Percentiles rank a stretch among this genome's conserved stretches.
These are phyloP conservation scores for Limtongia smithiae DNA, from an alignment of 805 yeast species.

Conservation along the genomic window DNA sequence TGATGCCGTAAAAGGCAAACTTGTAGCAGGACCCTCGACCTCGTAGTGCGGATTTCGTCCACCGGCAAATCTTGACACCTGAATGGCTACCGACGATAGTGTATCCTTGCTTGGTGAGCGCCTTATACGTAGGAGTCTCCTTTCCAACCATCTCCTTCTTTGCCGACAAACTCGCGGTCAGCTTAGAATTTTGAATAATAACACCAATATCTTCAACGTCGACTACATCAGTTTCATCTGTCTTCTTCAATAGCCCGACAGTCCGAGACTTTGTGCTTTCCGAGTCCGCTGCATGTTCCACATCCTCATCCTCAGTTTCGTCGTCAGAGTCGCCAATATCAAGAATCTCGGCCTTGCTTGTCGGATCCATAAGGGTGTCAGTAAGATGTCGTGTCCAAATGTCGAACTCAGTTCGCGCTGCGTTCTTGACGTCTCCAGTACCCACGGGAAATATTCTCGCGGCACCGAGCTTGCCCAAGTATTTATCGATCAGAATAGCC, in stretches of 20 bases:
- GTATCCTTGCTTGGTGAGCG: constrained; percentile 89
- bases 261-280: constrained; percentile 18
- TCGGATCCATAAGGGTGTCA: constrained; percentile 57
- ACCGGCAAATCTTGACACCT: constrained; percentile 90
- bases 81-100: constrained; percentile 91
- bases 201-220: constrained; percentile 89
- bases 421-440: constrained; percentile 69
- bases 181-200: constrained; percentile 41
- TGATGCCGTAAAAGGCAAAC: constrained; percentile 86
- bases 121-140: constrained; percentile 81
- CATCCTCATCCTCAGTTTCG: constrained; percentile 39
- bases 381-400: constrained; percentile 67
- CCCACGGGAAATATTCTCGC: constrained; percentile 81
- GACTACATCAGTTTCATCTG: constrained; percentile 48
- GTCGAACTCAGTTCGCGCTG: constrained; percentile 52
- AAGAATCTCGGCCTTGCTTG: constrained; percentile 55
- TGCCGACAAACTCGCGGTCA: constrained; percentile 32
- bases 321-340: constrained; percentile 59
- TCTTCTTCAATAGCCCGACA: constrained; percentile 24
- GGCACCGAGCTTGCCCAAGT: constrained; percentile 80
- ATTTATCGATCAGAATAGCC: constrained; percentile 67
- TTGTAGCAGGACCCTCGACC: constrained; percentile 95
- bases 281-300: constrained; percentile 40
- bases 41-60: constrained; percentile 92
- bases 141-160: constrained; percentile 84